A percentile compares a stretch with the other conserved stretches of the same genome.
Evolutionary conservation across 306 rosid genomes (phyloP).

Genomic region (Dalbergia cultrata): DNA sequence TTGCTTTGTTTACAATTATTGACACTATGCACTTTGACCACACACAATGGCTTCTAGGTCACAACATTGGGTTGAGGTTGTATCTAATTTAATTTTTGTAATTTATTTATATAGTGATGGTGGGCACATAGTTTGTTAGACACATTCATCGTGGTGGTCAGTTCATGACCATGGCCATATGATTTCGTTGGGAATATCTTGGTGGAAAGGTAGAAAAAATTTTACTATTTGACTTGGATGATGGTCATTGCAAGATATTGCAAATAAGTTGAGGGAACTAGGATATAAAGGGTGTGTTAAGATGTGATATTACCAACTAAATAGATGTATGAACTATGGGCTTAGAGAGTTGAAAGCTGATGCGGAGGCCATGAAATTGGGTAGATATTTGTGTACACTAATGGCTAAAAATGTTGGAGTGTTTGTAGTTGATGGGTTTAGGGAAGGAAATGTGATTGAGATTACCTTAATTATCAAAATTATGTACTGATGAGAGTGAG

Average conservation of each 20-base stretch:
- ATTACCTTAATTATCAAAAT: too few species aligned
- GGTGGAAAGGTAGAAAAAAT: too few species aligned
- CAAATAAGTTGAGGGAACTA: background rate
- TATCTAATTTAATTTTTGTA: too few species aligned
- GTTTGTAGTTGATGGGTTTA: background rate
- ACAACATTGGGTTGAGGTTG: too few species aligned
- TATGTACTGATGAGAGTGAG: background rate
- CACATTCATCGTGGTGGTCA: background rate
- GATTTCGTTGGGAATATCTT: background rate
- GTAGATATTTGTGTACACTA: background rate
- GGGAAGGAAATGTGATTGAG: background rate
- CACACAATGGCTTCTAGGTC: too few species aligned
- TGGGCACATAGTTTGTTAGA: background rate
- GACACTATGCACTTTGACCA: too few species aligned
- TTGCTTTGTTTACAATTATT: too few species aligned
- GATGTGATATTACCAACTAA: background rate
- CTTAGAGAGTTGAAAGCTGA: background rate
- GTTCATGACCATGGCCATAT: too few species aligned
- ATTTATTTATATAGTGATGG: background rate
- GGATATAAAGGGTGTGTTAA: background rate
- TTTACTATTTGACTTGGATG: too few species aligned
- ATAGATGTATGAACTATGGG: rapidly evolving
- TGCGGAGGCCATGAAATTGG: background rate
- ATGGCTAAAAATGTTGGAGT: background rate
- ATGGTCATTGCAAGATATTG: too few species aligned